These are phyloP conservation scores for Priceomyces castillae DNA, from an alignment of 805 yeast species.

Conservation along the genomic window DNA sequence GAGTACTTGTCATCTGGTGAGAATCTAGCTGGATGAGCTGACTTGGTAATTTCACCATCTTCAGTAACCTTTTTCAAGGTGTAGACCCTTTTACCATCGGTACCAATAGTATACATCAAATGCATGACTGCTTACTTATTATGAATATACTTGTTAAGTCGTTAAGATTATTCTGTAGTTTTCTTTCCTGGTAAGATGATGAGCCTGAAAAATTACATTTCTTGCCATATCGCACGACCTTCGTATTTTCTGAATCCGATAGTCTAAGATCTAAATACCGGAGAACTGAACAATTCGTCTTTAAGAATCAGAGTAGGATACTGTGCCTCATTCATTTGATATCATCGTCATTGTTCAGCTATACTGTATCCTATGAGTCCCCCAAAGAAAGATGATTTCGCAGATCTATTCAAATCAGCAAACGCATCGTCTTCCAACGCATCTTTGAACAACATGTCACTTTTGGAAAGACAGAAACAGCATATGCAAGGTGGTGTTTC, in stretches of 20 bases:
- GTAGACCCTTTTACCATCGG: constrained; percentile 93
- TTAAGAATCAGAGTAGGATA: no score
- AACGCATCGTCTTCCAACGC: constrained; percentile 14
- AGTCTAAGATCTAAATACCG: no score
- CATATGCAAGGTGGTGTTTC: constrained; percentile 7
- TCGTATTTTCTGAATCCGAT: no score
- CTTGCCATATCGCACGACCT: constrained; percentile 1
- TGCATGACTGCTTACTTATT: constrained; percentile 59
- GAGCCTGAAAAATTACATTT: constrained; percentile 4
- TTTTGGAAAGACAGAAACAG: constrained; percentile 28
- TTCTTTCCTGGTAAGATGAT: not conserved
- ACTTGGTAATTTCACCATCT: constrained; percentile 91
- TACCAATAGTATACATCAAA: constrained; percentile 95
- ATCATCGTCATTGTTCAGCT: no score
- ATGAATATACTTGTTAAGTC: not conserved
- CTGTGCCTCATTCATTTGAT: no score
- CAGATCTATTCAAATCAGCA: constrained; percentile 40
- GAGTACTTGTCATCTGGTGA: constrained; percentile 99
- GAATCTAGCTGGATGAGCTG: constrained; percentile 99
- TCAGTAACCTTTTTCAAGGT: constrained; percentile 81
- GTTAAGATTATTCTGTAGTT: not conserved
- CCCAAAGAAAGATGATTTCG: constrained; percentile 46
- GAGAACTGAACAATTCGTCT: no score
- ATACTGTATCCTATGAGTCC: constrained; percentile 22
- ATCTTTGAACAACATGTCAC: constrained; percentile 10